Percentiles rank a stretch among this genome's conserved stretches.
Conservation (phyloP, 345 rosid species). For the Dimocarpus longan region DNA sequence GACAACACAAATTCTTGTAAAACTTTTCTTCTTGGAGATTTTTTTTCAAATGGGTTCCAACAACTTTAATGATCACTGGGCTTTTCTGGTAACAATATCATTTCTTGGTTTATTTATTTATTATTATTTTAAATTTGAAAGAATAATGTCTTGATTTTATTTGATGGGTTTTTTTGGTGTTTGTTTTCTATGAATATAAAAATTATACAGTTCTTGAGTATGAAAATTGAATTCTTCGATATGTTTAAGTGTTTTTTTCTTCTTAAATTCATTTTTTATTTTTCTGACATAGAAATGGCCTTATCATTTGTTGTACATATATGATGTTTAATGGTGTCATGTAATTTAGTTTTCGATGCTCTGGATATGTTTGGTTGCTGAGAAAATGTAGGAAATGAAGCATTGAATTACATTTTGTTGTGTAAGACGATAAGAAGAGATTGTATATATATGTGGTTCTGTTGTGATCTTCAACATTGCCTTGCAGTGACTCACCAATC, state of each 20-base stretch:
- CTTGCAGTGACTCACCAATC: neutral
- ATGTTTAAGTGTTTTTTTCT: neutral
- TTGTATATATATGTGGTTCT: neutral
- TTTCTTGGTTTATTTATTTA: neutral
- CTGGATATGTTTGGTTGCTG: slow-evolving; percentile 13
- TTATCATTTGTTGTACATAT: neutral
- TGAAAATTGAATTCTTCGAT: neutral
- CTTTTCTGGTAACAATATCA: slow-evolving; percentile 43
- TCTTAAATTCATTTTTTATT: neutral
- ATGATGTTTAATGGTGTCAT: neutral
- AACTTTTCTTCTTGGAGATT: neutral
- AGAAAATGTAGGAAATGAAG: slow-evolving; percentile 11
- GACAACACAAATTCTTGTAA: neutral
- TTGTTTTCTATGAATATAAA: neutral
- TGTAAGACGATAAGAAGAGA: neutral
- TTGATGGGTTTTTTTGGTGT: neutral
- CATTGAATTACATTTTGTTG: neutral
- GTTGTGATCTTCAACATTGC: neutral
- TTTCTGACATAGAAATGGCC: neutral
- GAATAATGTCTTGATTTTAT: neutral
- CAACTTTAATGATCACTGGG: slow-evolving; percentile 45
- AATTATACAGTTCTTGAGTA: neutral
- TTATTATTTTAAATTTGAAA: too few relatives aligned
- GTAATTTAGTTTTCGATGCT: neutral
- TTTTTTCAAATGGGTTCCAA: slow-evolving; percentile 29